These are phyloP conservation scores for Gossypium trilobum DNA, from an alignment of 441 rosid genomes.

Conservation along the genomic window DNA sequence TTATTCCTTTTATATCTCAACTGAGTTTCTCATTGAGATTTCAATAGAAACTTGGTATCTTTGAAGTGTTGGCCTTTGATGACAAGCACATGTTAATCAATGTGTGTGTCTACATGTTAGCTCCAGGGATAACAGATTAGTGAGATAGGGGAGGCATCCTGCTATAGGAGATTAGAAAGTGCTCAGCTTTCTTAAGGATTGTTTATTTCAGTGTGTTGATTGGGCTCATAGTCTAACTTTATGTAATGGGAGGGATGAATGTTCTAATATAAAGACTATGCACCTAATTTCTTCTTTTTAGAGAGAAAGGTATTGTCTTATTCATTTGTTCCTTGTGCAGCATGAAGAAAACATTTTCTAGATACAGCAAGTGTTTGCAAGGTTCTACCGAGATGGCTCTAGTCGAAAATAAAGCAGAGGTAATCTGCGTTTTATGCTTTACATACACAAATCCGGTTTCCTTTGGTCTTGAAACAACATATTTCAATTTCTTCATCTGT, in stretches of 20 bases:
- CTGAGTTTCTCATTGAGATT: not conserved
- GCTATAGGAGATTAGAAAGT: not conserved
- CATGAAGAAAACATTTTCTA: conserved; percentile 70
- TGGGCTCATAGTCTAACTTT: not conserved
- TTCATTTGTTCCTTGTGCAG: conserved; percentile 28
- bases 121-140: not conserved
- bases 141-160: not conserved
- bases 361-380: conserved; percentile 50
- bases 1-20: not conserved
- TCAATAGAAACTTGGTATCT: not conserved
- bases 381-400: conserved; percentile 39
- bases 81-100: not conserved
- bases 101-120: not conserved
- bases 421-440: conserved; percentile 15
- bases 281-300: not conserved
- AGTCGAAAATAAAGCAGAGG: conserved; percentile 43
- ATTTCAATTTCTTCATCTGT: not conserved
- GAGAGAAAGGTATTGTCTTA: not conserved
- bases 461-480: not conserved
- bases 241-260: not conserved
- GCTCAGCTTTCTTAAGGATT: not conserved
- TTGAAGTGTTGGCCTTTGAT: not conserved
- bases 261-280: not conserved
- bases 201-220: not conserved
- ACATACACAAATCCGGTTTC: not conserved